Percentiles rank a stretch among this genome's conserved stretches.
Conservation (phyloP, 2,329 filamentous ascomycete species). For the Alternaria triticimaculans region DNA sequence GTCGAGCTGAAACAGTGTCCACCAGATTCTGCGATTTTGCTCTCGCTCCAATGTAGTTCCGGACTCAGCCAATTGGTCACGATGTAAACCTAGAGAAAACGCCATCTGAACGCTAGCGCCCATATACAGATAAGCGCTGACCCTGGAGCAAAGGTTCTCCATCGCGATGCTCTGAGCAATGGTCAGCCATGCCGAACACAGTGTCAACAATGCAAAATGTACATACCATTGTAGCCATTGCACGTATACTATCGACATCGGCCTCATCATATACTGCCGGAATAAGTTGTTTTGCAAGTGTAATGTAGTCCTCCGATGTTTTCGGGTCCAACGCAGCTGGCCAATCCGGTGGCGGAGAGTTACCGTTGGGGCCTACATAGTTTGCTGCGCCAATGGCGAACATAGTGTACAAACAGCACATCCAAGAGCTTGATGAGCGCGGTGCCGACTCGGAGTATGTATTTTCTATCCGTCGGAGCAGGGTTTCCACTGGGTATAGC, state of each 20-base stretch:
- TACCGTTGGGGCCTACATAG: constrained; percentile 26
- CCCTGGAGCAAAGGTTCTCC: constrained; percentile 44
- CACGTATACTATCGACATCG: constrained; percentile 47
- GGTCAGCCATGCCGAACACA: constrained; percentile 8
- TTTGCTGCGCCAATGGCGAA: constrained; percentile 43
- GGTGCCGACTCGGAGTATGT: constrained; percentile 36
- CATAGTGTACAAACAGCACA: constrained; percentile 47
- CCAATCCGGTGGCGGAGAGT: constrained; percentile 29
- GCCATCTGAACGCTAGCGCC: constrained; percentile 47
- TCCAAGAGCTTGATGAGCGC: constrained; percentile 40
- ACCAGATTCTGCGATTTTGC: constrained; percentile 47
- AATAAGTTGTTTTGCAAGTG: constrained; percentile 43
- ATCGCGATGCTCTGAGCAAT: constrained; percentile 39
- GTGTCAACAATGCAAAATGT: not conserved
- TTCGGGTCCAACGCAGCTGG: constrained; percentile 30
- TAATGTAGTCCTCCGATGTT: constrained; percentile 42
- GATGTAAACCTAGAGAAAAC: constrained; percentile 46
- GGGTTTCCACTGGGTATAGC: constrained; percentile 44
- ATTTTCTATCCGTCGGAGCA: constrained; percentile 41
- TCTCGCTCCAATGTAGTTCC: constrained; percentile 39
- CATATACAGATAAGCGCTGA: constrained; percentile 47
- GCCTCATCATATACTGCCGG: constrained; percentile 45
- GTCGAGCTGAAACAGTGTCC: constrained; percentile 46
- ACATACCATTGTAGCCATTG: constrained; percentile 44
- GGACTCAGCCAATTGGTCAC: constrained; percentile 40